A percentile compares a stretch with the other conserved stretches of the same genome.
Evolutionary conservation across 495 filamentous ascomycete genomes (phyloP).

Genomic region (Echria macrotheca): DNA sequence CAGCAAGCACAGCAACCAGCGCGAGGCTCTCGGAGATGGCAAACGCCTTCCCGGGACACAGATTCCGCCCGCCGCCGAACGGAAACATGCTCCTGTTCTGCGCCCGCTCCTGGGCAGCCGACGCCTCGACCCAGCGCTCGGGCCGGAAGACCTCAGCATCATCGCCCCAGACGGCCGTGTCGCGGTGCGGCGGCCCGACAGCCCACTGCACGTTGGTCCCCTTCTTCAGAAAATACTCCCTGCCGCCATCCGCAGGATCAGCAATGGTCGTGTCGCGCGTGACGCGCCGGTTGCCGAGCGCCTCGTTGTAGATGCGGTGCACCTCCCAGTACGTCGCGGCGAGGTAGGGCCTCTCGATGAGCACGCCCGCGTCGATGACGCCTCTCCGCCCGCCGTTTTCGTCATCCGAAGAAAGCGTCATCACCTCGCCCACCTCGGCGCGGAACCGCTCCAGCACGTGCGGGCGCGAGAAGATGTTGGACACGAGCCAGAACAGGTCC

Average conservation of each 20-base stretch:
- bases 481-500: slow-evolving; percentile 16
- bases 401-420: neutral
- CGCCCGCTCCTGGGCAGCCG: slow-evolving; percentile 17
- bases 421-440: slow-evolving; percentile 7
- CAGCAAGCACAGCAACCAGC: slow-evolving; percentile 28
- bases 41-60: slow-evolving; percentile 44
- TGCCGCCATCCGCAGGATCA: slow-evolving; percentile 7
- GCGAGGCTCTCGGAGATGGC: slow-evolving; percentile 37
- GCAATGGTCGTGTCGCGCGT: slow-evolving; percentile 28
- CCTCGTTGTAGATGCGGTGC: slow-evolving; percentile 14
- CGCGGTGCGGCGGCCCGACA: slow-evolving; percentile 20
- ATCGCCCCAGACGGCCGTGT: slow-evolving; percentile 29
- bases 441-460: slow-evolving; percentile 9
- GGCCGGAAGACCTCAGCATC: slow-evolving; percentile 26
- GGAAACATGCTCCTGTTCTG: slow-evolving; percentile 24
- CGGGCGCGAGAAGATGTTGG: slow-evolving; percentile 12
- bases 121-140: slow-evolving; percentile 26
- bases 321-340: slow-evolving; percentile 18
- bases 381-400: neutral
- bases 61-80: slow-evolving; percentile 40
- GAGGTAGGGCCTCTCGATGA: slow-evolving; percentile 14
- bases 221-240: slow-evolving; percentile 32
- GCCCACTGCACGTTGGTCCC: slow-evolving; percentile 27
- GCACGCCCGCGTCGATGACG: neutral
- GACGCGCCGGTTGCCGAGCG: slow-evolving; percentile 18